Evolutionary conservation across 2,329 filamentous ascomycete genomes (phyloP).

Genomic region (Pseudohalonectria lignicola): DNA sequence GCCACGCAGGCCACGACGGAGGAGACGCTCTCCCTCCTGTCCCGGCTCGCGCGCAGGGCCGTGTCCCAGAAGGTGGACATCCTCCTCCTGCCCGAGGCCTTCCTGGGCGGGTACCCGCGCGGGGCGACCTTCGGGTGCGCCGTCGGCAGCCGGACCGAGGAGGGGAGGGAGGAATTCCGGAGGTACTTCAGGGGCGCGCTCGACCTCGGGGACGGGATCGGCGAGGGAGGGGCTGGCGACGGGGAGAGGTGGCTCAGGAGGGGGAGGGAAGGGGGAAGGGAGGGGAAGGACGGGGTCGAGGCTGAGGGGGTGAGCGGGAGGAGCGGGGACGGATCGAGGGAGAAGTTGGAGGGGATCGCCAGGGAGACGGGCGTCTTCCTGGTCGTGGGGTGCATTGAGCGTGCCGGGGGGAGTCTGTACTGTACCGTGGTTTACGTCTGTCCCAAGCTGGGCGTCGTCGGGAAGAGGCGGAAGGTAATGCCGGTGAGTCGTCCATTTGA

Average conservation of each 20-base stretch:
- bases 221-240: slow-evolving; percentile 47
- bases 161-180: slow-evolving; percentile 73
- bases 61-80: slow-evolving; percentile 47
- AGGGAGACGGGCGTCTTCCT: slow-evolving; percentile 71
- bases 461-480: slow-evolving; percentile 88
- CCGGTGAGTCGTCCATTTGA: slow-evolving; percentile 55
- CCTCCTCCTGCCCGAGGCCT: slow-evolving; percentile 84
- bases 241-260: slow-evolving; percentile 62
- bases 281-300: slow-evolving; percentile 22
- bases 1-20: slow-evolving; percentile 34
- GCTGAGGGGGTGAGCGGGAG: slow-evolving; percentile 9
- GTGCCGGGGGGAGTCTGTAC: slow-evolving; percentile 71
- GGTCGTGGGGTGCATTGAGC: slow-evolving; percentile 70
- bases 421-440: slow-evolving; percentile 77
- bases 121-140: slow-evolving; percentile 66
- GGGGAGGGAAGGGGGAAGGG: slow-evolving; percentile 14
- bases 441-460: slow-evolving; percentile 59
- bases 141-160: slow-evolving; percentile 56
- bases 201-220: slow-evolving; percentile 70
- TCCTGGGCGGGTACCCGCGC: slow-evolving; percentile 82
- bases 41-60: slow-evolving; percentile 52
- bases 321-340: slow-evolving; percentile 54
- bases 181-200: slow-evolving; percentile 69
- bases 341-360: slow-evolving; percentile 67
- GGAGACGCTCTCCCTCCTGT: slow-evolving; percentile 56